Conservation (phyloP, 1,139 yeast species). For the Scheffersomyces cryptocercus region DNA sequence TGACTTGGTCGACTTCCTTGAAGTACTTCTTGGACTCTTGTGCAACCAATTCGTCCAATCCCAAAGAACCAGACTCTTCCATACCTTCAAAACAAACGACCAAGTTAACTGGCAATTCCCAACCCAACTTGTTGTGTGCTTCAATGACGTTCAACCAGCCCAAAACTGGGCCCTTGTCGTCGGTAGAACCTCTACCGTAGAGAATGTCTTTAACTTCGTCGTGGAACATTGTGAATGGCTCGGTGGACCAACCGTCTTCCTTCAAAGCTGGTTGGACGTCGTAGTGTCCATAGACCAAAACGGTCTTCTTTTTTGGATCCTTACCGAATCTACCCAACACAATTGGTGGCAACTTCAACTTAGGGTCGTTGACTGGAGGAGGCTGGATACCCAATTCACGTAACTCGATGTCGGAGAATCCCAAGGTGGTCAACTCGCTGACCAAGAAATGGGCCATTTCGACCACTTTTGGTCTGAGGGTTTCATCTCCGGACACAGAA, state of each 20-base stretch:
- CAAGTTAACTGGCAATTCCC: constrained; percentile 91
- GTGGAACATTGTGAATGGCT: constrained; percentile 74
- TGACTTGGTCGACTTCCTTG: constrained; percentile 87
- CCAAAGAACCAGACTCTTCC: constrained; percentile 97
- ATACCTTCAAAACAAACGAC: constrained; percentile 95
- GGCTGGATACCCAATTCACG: constrained; percentile 88
- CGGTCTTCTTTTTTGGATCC: constrained; percentile 80
- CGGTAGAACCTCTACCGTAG: constrained; percentile 94
- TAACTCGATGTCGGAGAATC: constrained; percentile 79
- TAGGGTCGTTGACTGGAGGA: constrained; percentile 68
- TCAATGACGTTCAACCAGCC: constrained; percentile 95
- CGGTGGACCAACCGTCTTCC: constrained; percentile 95
- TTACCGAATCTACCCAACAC: constrained; percentile 84
- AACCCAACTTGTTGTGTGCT: constrained; percentile 82
- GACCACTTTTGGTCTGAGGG: constrained; percentile 81
- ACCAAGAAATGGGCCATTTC: constrained; percentile 83
- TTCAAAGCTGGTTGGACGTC: constrained; percentile 95
- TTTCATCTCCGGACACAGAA: constrained; percentile 90
- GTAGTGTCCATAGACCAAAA: constrained; percentile 92
- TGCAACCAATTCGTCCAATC: constrained; percentile 80
- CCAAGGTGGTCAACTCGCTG: constrained; percentile 64
- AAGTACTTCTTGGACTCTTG: constrained; percentile 78
- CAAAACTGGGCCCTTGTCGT: constrained; percentile 96
- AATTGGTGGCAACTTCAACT: constrained; percentile 84
- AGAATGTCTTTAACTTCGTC: constrained; percentile 62